Evolutionary conservation across 768 basidiomycete species (phyloP), one percentile per base, ranked within the genome.

Genomic region (Mycena haematopus): DNA sequence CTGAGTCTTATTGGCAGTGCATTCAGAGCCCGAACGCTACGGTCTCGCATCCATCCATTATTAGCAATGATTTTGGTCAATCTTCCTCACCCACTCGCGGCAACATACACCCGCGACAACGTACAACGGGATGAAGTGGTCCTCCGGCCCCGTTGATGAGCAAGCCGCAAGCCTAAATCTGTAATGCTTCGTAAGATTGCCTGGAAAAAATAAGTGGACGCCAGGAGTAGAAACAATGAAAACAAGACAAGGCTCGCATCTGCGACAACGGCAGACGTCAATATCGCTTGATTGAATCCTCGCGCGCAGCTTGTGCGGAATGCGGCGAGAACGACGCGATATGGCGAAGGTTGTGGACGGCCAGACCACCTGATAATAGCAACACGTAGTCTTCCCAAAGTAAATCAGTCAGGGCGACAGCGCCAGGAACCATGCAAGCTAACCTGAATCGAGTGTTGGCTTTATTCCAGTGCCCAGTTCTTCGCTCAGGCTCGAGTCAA

Each of bases 61-160:
- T 81, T 83, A 38, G 78, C 75, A 27, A 91, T 36, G 11, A 36
- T 11, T 36, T 14, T 36, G 14, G 11, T 7, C 36, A 6, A 7
- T 11, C 36, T 15, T 36, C 36, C 36, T 36, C 36, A 10, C 36
- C 36, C 11, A 11, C 36, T 36, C 36, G n/a, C n/a, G n/a, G n/a
- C n/a, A n/a, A n/a, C n/a, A n/a, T n/a, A n/a, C n/a, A n/a, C n/a
- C 36, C 14, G 36, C 36, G 13, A 11, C 36, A 36, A 36, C 36
- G 71, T 92, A 91, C 17, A 94, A 65, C 13, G 93, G 92, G 17
- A 93, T 79, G 68, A 94, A 91, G 70, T 95, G 93, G 25, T 95
- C 93, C 65, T 87, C 86, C n/a, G n/a, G n/a, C n/a, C n/a, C 3
- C 89, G 81, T 1, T 92, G 93, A 68, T 95, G 90, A 31, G 87